Evolutionary conservation across 1,139 yeast genomes (phyloP).

Genomic region (Suhomyces bokatorum): DNA sequence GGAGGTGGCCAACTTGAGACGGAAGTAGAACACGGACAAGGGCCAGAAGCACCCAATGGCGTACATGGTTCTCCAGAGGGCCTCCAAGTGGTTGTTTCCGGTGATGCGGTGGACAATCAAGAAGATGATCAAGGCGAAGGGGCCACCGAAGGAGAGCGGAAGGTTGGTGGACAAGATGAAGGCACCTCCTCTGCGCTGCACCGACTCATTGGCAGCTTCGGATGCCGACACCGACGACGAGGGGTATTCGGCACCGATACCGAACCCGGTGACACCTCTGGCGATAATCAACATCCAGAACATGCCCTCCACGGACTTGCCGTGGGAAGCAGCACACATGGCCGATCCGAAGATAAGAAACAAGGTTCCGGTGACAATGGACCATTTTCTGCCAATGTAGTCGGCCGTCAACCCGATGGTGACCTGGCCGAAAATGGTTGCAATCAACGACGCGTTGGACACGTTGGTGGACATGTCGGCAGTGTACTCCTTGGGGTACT

Average conservation of each 20-base stretch:
- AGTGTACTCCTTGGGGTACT: slow-evolving; percentile 47
- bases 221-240: slow-evolving; percentile 68
- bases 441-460: slow-evolving; percentile 58
- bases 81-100: slow-evolving; percentile 45
- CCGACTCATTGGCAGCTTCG: slow-evolving; percentile 69
- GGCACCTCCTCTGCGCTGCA: slow-evolving; percentile 61
- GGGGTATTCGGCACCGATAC: slow-evolving; percentile 79
- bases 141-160: slow-evolving; percentile 75
- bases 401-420: slow-evolving; percentile 57
- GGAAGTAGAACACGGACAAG: slow-evolving; percentile 66
- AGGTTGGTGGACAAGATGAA: slow-evolving; percentile 69
- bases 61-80: slow-evolving; percentile 73
- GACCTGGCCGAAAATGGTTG: slow-evolving; percentile 60
- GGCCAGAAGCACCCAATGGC: slow-evolving; percentile 81
- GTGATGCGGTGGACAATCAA: slow-evolving; percentile 66
- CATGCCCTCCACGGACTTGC: slow-evolving; percentile 51
- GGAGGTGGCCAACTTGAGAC: slow-evolving; percentile 70
- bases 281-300: slow-evolving; percentile 74
- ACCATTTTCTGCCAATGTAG: slow-evolving; percentile 58
- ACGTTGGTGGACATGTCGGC: slow-evolving; percentile 52
- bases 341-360: slow-evolving; percentile 57
- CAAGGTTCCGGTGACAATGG: slow-evolving; percentile 54
- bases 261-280: slow-evolving; percentile 71
- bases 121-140: slow-evolving; percentile 68
- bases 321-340: slow-evolving; percentile 60